Conservation (phyloP, 768 basidiomycete genomes). For the Kwoniella sp. region DNA sequence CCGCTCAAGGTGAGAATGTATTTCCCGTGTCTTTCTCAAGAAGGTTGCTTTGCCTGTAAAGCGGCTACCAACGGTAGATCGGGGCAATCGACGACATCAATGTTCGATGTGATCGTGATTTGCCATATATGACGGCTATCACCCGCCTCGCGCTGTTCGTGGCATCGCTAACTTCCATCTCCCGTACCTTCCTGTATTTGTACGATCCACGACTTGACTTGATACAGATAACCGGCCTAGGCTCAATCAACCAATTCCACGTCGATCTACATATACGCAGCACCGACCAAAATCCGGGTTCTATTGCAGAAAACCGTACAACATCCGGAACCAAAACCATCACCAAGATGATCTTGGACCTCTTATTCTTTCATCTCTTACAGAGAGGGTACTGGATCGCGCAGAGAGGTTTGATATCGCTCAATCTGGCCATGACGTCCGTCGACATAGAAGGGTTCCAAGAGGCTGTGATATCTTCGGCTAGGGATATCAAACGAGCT, state of each 20-base stretch:
- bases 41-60: not conserved
- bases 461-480: constrained; percentile 9
- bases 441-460: constrained; percentile 19
- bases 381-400: constrained; percentile 22
- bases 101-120: too few relatives aligned
- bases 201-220: not conserved
- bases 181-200: too few relatives aligned
- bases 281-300: not conserved
- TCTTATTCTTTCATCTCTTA: constrained; percentile 24
- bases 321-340: not conserved
- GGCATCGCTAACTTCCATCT: not conserved
- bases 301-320: not conserved
- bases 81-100: too few relatives aligned
- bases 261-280: not conserved
- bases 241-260: constrained; percentile 37
- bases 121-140: not conserved
- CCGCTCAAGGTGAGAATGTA: constrained; percentile 17
- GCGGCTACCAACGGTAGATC: too few relatives aligned
- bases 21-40: too few relatives aligned
- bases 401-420: constrained; percentile 24
- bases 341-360: not conserved
- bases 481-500: not conserved
- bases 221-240: constrained; percentile 29
- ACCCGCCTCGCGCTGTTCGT: not conserved
- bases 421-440: constrained; percentile 15